Evolutionary conservation across 2,329 filamentous ascomycete genomes (phyloP).

Genomic region (Rutstroemia sp.): DNA sequence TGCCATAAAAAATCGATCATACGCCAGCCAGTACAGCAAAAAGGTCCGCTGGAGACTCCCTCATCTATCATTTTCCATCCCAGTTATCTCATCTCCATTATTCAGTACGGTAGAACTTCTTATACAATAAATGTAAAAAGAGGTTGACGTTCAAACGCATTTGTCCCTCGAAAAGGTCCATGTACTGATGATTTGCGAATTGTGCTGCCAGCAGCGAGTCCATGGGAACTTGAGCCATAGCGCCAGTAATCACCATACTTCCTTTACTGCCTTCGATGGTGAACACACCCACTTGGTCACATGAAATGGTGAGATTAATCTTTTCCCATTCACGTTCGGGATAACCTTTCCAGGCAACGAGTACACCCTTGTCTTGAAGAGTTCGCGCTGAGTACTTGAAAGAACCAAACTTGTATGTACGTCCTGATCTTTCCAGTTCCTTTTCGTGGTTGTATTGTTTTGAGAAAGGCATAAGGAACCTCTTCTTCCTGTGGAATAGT

Average conservation of each 20-base stretch:
- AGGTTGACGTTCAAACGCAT: slow-evolving; percentile 93
- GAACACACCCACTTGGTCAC: slow-evolving; percentile 91
- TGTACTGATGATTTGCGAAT: slow-evolving; percentile 94
- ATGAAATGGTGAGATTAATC: slow-evolving; percentile 89
- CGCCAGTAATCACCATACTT: slow-evolving; percentile 92
- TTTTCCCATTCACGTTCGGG: slow-evolving; percentile 79
- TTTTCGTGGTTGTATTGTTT: slow-evolving; percentile 98
- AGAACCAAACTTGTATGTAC: slow-evolving; percentile 93
- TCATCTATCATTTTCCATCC: slow-evolving; percentile 5
- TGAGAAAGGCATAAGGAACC: slow-evolving; percentile 91
- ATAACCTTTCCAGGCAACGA: slow-evolving; percentile 86
- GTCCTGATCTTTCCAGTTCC: slow-evolving; percentile 84
- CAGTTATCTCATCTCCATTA: slow-evolving; percentile 9
- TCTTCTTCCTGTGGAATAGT: slow-evolving; percentile 59
- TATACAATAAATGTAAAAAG: slow-evolving; percentile 92
- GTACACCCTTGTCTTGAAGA: slow-evolving; percentile 85
- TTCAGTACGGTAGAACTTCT: slow-evolving; percentile 88
- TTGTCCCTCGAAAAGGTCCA: slow-evolving; percentile 82
- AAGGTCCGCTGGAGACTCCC: neutral
- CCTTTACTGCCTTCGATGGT: slow-evolving; percentile 84
- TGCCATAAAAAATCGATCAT: slow-evolving; percentile 16
- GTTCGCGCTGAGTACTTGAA: slow-evolving; percentile 94
- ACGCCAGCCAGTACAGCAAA: slow-evolving; percentile 3
- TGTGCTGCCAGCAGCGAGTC: slow-evolving; percentile 94
- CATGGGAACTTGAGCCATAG: slow-evolving; percentile 78